Conservation (phyloP, 208 protist genomes). For the Porcisia deanei region DNA sequence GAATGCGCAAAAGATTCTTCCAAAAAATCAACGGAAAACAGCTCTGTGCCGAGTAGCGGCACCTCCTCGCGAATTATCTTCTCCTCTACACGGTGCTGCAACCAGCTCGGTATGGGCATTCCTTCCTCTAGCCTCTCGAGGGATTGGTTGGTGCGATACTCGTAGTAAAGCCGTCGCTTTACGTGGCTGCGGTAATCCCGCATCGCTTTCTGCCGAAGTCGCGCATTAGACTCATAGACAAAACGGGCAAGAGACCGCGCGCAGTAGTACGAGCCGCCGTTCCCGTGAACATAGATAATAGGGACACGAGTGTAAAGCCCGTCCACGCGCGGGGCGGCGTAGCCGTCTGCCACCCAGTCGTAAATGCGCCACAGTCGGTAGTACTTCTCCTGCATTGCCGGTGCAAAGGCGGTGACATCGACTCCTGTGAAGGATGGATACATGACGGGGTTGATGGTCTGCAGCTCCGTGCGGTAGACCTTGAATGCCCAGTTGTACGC, state of each 20-base stretch:
- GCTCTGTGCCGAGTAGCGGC: slow-evolving; percentile 57
- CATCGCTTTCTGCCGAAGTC: slow-evolving; percentile 33
- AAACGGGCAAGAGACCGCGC: slow-evolving; percentile 72
- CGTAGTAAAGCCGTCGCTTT: slow-evolving; percentile 30
- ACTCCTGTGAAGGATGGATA: slow-evolving; percentile 51
- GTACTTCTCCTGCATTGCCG: slow-evolving; percentile 41
- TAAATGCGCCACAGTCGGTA: slow-evolving; percentile 65
- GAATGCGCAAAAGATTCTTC: slow-evolving; percentile 76
- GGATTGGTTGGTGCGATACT: slow-evolving; percentile 10
- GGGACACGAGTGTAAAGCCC: slow-evolving; percentile 52
- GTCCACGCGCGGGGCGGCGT: slow-evolving; percentile 28
- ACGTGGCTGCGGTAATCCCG: slow-evolving; percentile 45
- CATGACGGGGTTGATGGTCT: slow-evolving; percentile 54
- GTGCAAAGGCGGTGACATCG: slow-evolving; percentile 29
- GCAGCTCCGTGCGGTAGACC: slow-evolving; percentile 44
- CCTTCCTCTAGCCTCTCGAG: slow-evolving; percentile 30
- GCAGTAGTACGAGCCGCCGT: slow-evolving; percentile 78
- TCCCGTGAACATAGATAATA: slow-evolving; percentile 79
- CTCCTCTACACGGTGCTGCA: slow-evolving; percentile 49
- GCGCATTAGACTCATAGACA: slow-evolving; percentile 61
- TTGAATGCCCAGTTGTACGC: slow-evolving; percentile 54
- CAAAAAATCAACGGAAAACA: slow-evolving; percentile 71
- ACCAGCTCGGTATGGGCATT: slow-evolving; percentile 29
- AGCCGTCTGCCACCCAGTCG: slow-evolving; percentile 64
- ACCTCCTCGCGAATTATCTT: slow-evolving; percentile 37